These are phyloP conservation scores for Gastrodia elata DNA, from an alignment of 106 monocot species.

Conservation along the genomic window DNA sequence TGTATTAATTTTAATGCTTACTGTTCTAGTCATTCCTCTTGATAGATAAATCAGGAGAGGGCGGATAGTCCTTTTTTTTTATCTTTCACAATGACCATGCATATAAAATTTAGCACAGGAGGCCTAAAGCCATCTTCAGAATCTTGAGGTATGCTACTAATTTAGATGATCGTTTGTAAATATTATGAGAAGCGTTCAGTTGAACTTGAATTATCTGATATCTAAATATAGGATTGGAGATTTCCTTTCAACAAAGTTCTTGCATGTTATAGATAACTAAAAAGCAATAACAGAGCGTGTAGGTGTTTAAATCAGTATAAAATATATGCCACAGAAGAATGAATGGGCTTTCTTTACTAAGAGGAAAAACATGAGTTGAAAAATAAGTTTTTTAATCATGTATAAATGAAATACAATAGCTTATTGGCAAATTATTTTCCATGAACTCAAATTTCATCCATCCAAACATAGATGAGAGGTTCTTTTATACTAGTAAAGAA, in stretches of 20 bases:
- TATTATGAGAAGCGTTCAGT: background rate
- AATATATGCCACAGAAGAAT: background rate
- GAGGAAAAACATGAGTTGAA: background rate
- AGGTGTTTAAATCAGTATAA: background rate
- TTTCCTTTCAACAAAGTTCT: background rate
- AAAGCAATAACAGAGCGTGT: background rate
- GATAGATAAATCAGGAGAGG: background rate
- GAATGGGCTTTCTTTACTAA: background rate
- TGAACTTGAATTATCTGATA: background rate
- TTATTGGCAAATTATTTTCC: background rate
- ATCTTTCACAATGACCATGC: background rate
- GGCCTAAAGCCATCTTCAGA: background rate
- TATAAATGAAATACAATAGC: background rate
- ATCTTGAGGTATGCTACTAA: background rate
- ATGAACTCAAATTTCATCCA: background rate
- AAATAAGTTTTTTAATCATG: background rate
- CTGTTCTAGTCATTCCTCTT: background rate
- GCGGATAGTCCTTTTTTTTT: background rate
- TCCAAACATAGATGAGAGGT: background rate
- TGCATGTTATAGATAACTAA: background rate
- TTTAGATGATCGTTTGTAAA: background rate
- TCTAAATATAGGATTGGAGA: background rate
- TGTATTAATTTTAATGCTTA: background rate
- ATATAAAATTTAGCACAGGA: slow-evolving; percentile 1
- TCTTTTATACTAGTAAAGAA: background rate